phyloP scores from a whole-genome alignment of 352 stramenopile species.

The Peronospora belbahrii region DNA sequence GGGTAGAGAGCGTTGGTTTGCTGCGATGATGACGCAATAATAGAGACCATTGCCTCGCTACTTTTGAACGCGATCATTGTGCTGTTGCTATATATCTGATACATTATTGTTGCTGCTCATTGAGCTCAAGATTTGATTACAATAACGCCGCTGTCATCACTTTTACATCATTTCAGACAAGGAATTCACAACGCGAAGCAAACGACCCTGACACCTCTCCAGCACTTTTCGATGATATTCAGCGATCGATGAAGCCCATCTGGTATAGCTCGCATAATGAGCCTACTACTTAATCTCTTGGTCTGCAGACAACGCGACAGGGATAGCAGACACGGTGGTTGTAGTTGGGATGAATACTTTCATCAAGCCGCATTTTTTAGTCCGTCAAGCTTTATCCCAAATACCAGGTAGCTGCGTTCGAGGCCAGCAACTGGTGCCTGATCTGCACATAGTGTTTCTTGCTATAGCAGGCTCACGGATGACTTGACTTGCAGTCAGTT shows the following conservation, averaged over 20 bases:
- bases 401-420: slow-evolving; percentile 19
- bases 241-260: slow-evolving; percentile 63
- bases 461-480: not conserved
- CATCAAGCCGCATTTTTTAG: slow-evolving; percentile 47
- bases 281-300: slow-evolving; percentile 54
- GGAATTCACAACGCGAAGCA: slow-evolving; percentile 80
- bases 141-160: slow-evolving; percentile 4
- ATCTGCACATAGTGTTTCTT: not conserved
- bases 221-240: slow-evolving; percentile 68
- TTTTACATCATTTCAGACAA: slow-evolving; percentile 51
- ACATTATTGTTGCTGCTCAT: not conserved
- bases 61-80: slow-evolving; percentile 2
- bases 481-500: slow-evolving; percentile 1
- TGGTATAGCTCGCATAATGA: slow-evolving; percentile 55
- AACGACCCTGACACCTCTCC: slow-evolving; percentile 70
- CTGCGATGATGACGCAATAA: slow-evolving; percentile 27
- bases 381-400: slow-evolving; percentile 41
- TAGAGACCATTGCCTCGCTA: slow-evolving; percentile 3
- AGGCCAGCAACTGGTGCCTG: slow-evolving; percentile 1
- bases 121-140: slow-evolving; percentile 33
- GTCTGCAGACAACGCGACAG: slow-evolving; percentile 36
- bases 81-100: not conserved
- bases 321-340: slow-evolving; percentile 57
- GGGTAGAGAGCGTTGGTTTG: slow-evolving; percentile 60
- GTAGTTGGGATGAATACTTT: slow-evolving; percentile 46